phyloP scores from a whole-genome alignment of 345 rosid species.

The Rhodamnia argentea region DNA sequence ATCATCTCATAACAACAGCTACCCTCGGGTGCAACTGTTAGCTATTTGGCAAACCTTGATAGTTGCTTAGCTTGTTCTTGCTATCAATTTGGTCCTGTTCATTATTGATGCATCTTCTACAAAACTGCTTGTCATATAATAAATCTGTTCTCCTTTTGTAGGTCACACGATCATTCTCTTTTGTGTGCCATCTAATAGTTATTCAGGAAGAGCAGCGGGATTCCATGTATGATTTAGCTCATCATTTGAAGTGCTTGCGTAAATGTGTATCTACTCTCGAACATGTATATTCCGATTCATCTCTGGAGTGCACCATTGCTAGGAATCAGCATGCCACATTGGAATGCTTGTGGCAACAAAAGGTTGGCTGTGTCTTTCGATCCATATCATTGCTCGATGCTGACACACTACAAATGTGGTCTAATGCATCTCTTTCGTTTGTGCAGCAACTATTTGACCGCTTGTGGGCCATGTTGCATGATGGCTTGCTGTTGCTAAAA shows the following conservation, averaged over 20 bases:
- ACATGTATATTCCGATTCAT: constrained; percentile 23
- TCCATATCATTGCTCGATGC: neutral
- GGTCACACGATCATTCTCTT: constrained; percentile 61
- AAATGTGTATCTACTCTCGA: constrained; percentile 27
- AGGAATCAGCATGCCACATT: constrained; percentile 37
- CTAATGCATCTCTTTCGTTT: neutral
- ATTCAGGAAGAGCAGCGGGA: constrained; percentile 69
- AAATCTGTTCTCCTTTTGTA: constrained; percentile 17
- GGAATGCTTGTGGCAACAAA: constrained; percentile 71
- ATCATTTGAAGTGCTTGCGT: constrained; percentile 33
- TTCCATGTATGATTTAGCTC: constrained; percentile 47
- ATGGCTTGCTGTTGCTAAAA: constrained; percentile 51
- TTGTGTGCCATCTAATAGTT: constrained; percentile 67
- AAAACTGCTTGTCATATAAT: neutral
- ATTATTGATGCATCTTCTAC: neutral
- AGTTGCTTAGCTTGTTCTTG: neutral
- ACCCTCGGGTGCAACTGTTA: neutral
- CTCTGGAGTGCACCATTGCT: constrained; percentile 29
- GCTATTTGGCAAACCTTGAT: neutral
- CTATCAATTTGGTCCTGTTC: neutral
- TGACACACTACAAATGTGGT: neutral
- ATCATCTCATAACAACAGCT: neutral
- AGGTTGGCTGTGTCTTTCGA: constrained; percentile 35
- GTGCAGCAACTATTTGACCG: constrained; percentile 74
- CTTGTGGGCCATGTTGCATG: constrained; percentile 35